These are phyloP conservation scores for Ganoderma boninense DNA, from an alignment of 1,284 basidiomycete genomes.

Conservation along the genomic window DNA sequence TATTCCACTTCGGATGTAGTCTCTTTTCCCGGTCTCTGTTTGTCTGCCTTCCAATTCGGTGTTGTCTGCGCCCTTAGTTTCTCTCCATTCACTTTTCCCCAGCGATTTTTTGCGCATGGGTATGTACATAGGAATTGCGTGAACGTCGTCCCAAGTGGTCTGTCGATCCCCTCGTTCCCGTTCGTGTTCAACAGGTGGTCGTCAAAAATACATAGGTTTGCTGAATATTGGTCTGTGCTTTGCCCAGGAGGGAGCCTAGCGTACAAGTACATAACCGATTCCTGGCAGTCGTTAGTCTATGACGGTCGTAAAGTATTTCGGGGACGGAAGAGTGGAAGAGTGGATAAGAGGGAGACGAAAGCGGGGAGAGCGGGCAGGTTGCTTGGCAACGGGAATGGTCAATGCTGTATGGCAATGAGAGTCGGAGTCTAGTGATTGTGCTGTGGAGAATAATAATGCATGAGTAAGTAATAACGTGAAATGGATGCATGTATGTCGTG, in stretches of 20 bases:
- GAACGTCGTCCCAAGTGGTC: not conserved
- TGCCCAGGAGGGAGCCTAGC: not conserved
- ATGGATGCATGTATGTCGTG: not conserved
- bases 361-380: not conserved
- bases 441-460: not conserved
- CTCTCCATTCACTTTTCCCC: not conserved
- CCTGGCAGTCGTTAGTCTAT: constrained; percentile 1
- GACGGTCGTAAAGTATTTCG: not conserved
- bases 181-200: not conserved
- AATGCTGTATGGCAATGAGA: not conserved
- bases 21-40: not conserved
- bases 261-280: not conserved
- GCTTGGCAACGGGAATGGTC: not conserved
- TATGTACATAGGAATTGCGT: not conserved
- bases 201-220: not conserved
- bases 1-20: not conserved
- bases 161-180: not conserved
- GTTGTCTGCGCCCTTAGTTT: not conserved
- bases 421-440: not conserved
- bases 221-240: not conserved
- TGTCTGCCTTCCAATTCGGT: not conserved
- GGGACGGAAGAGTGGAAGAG: not conserved
- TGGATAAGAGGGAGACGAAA: not conserved
- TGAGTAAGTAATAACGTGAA: not conserved
- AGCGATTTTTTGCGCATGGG: not conserved